Evolutionary conservation across 306 rosid genomes (phyloP), one percentile per base, ranked within the genome.

Genomic region (Gastrolobium bilobum): DNA sequence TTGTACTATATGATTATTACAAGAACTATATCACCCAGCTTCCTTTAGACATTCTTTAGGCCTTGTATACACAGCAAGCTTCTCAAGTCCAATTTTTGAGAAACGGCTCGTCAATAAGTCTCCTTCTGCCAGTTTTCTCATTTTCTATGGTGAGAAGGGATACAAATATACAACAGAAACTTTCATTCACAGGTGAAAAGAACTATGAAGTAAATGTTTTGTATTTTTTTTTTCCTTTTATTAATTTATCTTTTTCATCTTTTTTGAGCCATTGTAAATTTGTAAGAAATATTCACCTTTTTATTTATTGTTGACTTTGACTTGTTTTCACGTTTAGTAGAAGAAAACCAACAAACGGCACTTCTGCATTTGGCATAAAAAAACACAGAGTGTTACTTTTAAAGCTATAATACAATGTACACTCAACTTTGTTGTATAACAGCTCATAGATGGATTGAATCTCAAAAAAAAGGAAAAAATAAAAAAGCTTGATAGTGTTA

Each of bases 251-350:
- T 58, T 48, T 67, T 59, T 40, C 63, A 39, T 6, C 6, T 63
- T 54, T 40, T 65, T 66, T 62, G 43, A 81, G 51, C 47, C 42
- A 33, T 64, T 80, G 77, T 80, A 84, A 57, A 76, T 76, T 84
- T 80, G 73, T 80, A 38, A 84, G 71, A 71, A 75, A 33, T 60
- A 54, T 14, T 79, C 50, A 40, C 4, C 34, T 72, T 46, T 43
- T 6, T 63, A 2, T 30, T 50, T 65, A 7, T 43, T 50, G 4
- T 33, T 15, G 68, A 38, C 65, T 54, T 63, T 48, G 35, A 26
- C 33, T 14, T 65, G 11, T 26, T 59, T 54, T 81, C 60, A 4
- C 51, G n/a, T 26, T 61, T 50, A 14, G 3, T 9, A 9, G 52
- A 29, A 77, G 33, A 75, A 51, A 67, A 30, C 37, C 9, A 76